These are phyloP conservation scores for Mycena albidolilacea DNA, from an alignment of 768 basidiomycete species.

Conservation along the genomic window DNA sequence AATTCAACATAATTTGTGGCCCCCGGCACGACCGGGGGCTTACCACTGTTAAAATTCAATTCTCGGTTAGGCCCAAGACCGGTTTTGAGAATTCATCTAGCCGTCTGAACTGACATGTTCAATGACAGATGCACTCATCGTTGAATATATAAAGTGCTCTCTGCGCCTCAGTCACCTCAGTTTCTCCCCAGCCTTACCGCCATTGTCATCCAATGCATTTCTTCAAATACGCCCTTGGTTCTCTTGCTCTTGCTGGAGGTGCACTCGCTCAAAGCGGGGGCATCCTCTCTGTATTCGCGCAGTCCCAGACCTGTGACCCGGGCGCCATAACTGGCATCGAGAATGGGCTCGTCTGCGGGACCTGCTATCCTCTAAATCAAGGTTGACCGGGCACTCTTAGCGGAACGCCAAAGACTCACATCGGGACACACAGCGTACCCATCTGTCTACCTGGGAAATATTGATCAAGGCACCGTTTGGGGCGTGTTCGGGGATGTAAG, in stretches of 20 bases:
- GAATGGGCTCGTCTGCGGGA: conserved; percentile 19
- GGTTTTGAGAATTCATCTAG: conserved; percentile 24
- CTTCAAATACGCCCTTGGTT: conserved; percentile 22
- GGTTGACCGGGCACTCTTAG: conserved; percentile 17
- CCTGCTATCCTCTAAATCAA: conserved; percentile 26
- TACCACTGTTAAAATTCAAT: conserved; percentile 23
- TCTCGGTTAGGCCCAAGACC: conserved; percentile 15
- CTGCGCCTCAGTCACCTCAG: conserved; percentile 25
- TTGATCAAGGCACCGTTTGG: conserved; percentile 19
- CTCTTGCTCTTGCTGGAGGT: conserved; percentile 24
- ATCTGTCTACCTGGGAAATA: conserved; percentile 25
- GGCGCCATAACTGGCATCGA: conserved; percentile 22
- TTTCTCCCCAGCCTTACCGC: conserved; percentile 23
- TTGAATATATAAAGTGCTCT: conserved; percentile 23
- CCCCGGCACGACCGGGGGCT: conserved; percentile 19
- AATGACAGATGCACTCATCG: conserved; percentile 15
- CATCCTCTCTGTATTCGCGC: conserved; percentile 20
- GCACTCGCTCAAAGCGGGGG: conserved; percentile 19
- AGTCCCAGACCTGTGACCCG: conserved; percentile 21
- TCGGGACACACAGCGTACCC: conserved; percentile 17
- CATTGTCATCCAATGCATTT: conserved; percentile 21
- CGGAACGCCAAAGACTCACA: conserved; percentile 20
- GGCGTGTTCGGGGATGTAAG: conserved; percentile 27
- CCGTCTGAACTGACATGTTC: conserved; percentile 22
- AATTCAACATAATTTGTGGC: conserved; percentile 24